A percentile compares a stretch with the other conserved stretches of the same genome.
These are phyloP conservation scores for Pythium periplocum DNA, from an alignment of 352 stramenopile genomes.

Conservation along the genomic window DNA sequence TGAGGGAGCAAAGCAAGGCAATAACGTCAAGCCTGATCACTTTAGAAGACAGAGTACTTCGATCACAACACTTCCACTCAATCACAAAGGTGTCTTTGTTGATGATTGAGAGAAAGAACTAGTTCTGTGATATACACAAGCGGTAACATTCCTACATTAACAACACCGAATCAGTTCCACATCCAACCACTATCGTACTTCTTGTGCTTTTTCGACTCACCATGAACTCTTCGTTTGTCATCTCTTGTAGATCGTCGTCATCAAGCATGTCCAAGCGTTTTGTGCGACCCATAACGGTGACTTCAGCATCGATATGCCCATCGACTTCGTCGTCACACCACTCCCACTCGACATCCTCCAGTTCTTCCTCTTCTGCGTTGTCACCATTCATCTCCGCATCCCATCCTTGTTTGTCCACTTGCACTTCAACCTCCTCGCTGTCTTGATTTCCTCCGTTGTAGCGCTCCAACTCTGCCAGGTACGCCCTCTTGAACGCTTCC, in stretches of 20 bases:
- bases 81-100: slow-evolving; percentile 58
- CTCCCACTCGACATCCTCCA: slow-evolving; percentile 84
- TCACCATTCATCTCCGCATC: slow-evolving; percentile 81
- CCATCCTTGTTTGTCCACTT: slow-evolving; percentile 81
- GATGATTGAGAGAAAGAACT: slow-evolving; percentile 30
- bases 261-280: slow-evolving; percentile 68
- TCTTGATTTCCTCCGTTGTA: slow-evolving; percentile 85
- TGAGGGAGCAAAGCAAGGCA: background rate
- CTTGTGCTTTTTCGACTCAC: slow-evolving; percentile 23
- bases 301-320: slow-evolving; percentile 32
- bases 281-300: slow-evolving; percentile 58
- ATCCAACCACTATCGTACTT: too few species aligned
- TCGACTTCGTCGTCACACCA: slow-evolving; percentile 66
- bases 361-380: slow-evolving; percentile 60
- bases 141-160: slow-evolving; percentile 60
- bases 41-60: slow-evolving; percentile 43
- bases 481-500: slow-evolving; percentile 77
- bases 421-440: slow-evolving; percentile 67
- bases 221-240: slow-evolving; percentile 85
- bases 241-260: slow-evolving; percentile 75
- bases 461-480: slow-evolving; percentile 76
- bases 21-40: background rate
- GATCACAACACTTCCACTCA: slow-evolving; percentile 48
- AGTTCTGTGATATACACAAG: slow-evolving; percentile 36
- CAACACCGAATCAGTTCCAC: too few species aligned